Evolutionary conservation across 305 asterid genomes (phyloP).

Genomic region (Fraxinus latifolia): DNA sequence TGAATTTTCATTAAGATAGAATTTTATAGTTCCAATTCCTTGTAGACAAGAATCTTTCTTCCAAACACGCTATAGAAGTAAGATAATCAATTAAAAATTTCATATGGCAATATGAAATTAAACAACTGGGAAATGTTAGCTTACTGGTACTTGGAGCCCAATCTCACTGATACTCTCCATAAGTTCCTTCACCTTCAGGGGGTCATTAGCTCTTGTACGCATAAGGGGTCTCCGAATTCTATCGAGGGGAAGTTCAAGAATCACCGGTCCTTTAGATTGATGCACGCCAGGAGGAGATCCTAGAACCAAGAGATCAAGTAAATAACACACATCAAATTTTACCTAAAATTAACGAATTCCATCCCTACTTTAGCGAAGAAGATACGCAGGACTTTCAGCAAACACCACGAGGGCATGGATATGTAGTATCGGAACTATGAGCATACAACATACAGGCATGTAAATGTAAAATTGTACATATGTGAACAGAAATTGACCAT

Average conservation of each 20-base stretch:
- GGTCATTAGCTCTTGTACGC: constrained; percentile 86
- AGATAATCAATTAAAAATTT: background rate
- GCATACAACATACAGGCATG: background rate
- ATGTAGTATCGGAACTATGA: background rate
- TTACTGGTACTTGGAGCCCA: constrained; percentile 97
- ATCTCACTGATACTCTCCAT: constrained; percentile 75
- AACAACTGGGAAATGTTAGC: constrained; percentile 14
- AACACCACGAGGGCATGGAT: background rate
- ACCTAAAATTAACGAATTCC: background rate
- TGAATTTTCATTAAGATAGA: background rate
- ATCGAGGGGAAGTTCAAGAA: constrained; percentile 81
- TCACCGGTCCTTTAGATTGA: constrained; percentile 65
- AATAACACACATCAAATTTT: background rate
- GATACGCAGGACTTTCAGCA: background rate
- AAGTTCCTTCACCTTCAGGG: constrained; percentile 68
- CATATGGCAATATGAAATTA: background rate
- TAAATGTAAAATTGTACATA: background rate
- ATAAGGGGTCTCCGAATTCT: constrained; percentile 77
- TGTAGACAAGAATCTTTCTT: background rate
- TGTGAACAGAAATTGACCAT: constrained; percentile 33
- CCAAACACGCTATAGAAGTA: background rate
- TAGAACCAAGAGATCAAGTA: constrained; percentile 22
- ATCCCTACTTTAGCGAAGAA: background rate
- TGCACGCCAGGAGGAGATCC: constrained; percentile 61
- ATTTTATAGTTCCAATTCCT: background rate